Conservation (phyloP, 768 basidiomycete species). For the Vararia minispora region DNA sequence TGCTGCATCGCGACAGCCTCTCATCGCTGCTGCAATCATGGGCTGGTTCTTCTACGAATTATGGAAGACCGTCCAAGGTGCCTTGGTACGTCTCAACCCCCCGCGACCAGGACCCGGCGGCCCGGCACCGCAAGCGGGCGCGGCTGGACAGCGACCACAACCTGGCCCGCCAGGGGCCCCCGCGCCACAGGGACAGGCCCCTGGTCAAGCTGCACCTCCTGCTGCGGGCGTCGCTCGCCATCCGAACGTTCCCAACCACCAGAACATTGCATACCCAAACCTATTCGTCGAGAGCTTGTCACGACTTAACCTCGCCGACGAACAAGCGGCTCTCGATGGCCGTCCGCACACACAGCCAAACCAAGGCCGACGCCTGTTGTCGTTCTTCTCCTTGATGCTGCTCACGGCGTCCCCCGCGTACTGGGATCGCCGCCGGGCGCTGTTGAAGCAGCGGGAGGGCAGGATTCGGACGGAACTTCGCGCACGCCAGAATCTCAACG, state of each 20-base stretch:
- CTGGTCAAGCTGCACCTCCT: not conserved
- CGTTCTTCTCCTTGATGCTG: slow-evolving; percentile 8
- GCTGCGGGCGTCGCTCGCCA: not conserved
- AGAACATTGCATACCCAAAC: not conserved
- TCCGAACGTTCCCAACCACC: too few relatives aligned
- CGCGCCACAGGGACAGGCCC: not conserved
- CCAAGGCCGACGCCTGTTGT: slow-evolving; percentile 6
- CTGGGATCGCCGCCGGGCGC: slow-evolving; percentile 14
- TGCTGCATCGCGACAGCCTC: slow-evolving; percentile 13
- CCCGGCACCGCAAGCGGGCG: not conserved
- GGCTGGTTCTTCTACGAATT: slow-evolving; percentile 13
- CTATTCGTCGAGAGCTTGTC: slow-evolving; percentile 8
- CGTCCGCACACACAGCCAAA: slow-evolving; percentile 3
- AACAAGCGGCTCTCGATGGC: slow-evolving; percentile 5
- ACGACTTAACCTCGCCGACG: slow-evolving; percentile 6
- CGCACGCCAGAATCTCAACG: not conserved
- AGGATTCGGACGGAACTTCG: slow-evolving; percentile 9
- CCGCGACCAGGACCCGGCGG: not conserved
- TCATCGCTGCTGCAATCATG: slow-evolving; percentile 11
- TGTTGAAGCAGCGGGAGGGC: slow-evolving; percentile 12
- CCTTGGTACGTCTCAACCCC: slow-evolving; percentile 4
- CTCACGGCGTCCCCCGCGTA: slow-evolving; percentile 13
- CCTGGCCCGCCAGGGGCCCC: slow-evolving; percentile 1
- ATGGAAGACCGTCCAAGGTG: slow-evolving; percentile 15
- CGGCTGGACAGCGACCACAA: not conserved